Evolutionary conservation across 176 grass and related monocot genomes (phyloP).

Genomic region (Microstegium vimineum): DNA sequence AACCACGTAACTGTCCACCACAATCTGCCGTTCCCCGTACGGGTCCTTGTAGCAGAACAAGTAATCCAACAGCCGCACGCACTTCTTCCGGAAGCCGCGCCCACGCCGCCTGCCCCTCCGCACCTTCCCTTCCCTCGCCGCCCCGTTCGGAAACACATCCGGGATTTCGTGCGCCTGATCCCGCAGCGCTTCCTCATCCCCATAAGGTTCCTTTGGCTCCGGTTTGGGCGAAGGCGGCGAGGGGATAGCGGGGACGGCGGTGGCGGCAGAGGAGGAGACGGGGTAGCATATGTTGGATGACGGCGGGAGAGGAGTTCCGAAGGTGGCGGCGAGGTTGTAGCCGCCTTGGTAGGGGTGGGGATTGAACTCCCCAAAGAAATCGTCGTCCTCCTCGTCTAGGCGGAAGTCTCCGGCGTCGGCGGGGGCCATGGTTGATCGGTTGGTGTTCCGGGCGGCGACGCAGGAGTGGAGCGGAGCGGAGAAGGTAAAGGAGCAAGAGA

Average conservation of each 20-base stretch:
- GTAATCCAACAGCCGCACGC: slow-evolving; percentile 37
- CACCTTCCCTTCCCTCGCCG: not conserved
- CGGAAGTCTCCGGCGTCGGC: not conserved
- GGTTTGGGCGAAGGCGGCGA: not conserved
- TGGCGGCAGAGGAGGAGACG: slow-evolving; percentile 15
- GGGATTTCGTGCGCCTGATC: slow-evolving; percentile 8
- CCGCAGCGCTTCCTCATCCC: not conserved
- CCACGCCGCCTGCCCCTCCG: not conserved
- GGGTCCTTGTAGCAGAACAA: slow-evolving; percentile 44
- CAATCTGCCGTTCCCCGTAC: slow-evolving; percentile 35
- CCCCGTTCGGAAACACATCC: not conserved
- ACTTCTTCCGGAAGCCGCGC: slow-evolving; percentile 25
- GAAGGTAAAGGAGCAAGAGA: not conserved
- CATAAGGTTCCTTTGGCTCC: slow-evolving; percentile 14
- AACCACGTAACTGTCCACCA: slow-evolving; percentile 33
- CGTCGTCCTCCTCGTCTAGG: slow-evolving; percentile 34
- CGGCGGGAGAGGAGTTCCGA: slow-evolving; percentile 39
- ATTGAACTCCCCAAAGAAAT: slow-evolving; percentile 51
- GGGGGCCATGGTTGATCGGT: not conserved
- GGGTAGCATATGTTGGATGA: slow-evolving; percentile 48
- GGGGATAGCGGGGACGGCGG: not conserved
- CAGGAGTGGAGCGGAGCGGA: not conserved
- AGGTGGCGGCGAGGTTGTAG: slow-evolving; percentile 46
- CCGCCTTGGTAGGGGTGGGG: slow-evolving; percentile 50
- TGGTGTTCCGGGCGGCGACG: not conserved